These are phyloP conservation scores for Ogataea neopini DNA, from an alignment of 805 yeast genomes.

Conservation along the genomic window DNA sequence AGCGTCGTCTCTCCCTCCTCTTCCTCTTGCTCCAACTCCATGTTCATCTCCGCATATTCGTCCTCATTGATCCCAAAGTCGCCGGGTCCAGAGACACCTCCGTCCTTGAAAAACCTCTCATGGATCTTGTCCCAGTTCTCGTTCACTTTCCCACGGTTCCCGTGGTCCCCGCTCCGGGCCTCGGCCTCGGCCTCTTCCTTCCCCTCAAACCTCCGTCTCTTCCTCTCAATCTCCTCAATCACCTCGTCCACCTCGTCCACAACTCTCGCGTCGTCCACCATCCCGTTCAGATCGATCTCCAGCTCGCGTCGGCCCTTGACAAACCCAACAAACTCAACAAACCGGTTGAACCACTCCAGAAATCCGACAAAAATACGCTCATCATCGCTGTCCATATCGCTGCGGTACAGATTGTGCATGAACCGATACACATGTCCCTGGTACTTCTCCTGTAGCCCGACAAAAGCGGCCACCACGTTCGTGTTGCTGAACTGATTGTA, in stretches of 20 bases:
- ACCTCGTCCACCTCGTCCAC: constrained; percentile 42
- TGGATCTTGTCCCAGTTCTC: constrained; percentile 50
- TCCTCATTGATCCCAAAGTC: constrained; percentile 41
- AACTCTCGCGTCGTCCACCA: constrained; percentile 43
- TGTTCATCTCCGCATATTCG: constrained; percentile 47
- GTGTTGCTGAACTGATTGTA: constrained; percentile 42
- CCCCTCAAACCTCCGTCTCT: constrained; percentile 41
- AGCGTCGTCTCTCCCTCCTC: constrained; percentile 13
- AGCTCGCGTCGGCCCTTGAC: constrained; percentile 50
- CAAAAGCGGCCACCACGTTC: constrained; percentile 67
- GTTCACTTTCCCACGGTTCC: constrained; percentile 28
- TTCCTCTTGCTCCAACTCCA: constrained; percentile 29
- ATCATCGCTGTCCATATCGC: constrained; percentile 54
- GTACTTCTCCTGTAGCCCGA: constrained; percentile 67
- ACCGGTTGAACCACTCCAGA: constrained; percentile 70
- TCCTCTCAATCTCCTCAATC: constrained; percentile 39
- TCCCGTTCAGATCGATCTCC: constrained; percentile 45
- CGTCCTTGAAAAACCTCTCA: constrained; percentile 23
- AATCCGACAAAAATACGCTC: constrained; percentile 63
- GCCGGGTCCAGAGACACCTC: constrained; percentile 7
- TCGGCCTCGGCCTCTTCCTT: constrained; percentile 26
- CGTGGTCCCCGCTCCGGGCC: too few species aligned
- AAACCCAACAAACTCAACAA: constrained; percentile 61
- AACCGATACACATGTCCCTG: constrained; percentile 72
- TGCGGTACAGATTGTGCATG: constrained; percentile 76